Evolutionary conservation across 768 basidiomycete species (phyloP), one percentile per base, ranked within the genome.

Genomic region (Pisolithus sp.): DNA sequence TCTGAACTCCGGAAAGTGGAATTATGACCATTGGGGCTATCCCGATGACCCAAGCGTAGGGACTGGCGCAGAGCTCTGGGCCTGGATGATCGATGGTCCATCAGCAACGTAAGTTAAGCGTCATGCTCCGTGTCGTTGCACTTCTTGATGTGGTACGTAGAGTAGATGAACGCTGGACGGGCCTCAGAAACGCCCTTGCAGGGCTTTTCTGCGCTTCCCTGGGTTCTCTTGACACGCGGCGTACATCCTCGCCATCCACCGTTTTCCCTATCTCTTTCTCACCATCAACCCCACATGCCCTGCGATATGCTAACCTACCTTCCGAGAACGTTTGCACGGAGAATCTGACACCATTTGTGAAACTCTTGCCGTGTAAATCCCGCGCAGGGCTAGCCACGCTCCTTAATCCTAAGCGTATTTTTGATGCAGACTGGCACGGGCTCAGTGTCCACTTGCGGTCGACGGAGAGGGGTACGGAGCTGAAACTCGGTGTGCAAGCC

Each of bases 281-380:
- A 3, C 80, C 80, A 68, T 39, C 72, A 26, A 56, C 65, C 9
- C 69, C 73, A 13, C 78, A 87, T 52, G 71, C 75, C 42, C 74
- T 92, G 23, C 82, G 85, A 53, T 85, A 93, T 59, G 89, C 87
- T 2, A 80, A 81, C 7, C 77, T 87, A 18, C 86, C 88, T 7
- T 89, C 85, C 3, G 90, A 94, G 63, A 76, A 85, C 58, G 88
- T 97, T n/a, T 99, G 95, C 64, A 98, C 95, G 5, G 96, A 98
- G 64, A 97, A 97, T 62, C 73, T 98, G 8, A 97, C 95, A 0
- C 95, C 96, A 0, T 96, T 98, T 71, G 76, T 97, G 52, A 93
- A 95, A 64, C 81, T 97, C 9, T 73, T 98, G 1, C 96, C 96
- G 0, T 98, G 95, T 74, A 91, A 96, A 62, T 83, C 89, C 5